A percentile compares a stretch with the other conserved stretches of the same genome.
Conservation (phyloP, 176 grass and related monocot species). For the Avena sativa region DNA sequence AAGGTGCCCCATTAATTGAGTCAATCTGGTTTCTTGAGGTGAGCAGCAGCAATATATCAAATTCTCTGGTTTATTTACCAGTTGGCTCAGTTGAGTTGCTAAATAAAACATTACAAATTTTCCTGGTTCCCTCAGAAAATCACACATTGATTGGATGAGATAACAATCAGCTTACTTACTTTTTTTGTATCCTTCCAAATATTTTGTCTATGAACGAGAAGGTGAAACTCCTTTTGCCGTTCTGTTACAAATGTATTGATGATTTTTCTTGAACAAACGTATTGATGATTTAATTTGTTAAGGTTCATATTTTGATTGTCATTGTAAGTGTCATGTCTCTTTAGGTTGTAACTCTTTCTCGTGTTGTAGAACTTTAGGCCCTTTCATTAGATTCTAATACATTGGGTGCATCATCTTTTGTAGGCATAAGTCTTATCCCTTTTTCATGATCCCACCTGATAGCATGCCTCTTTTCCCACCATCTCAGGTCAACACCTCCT, state of each 20-base stretch:
- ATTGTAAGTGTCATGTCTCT: background rate
- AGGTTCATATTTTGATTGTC: background rate
- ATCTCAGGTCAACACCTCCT: slow-evolving; percentile 73
- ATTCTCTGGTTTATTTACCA: background rate
- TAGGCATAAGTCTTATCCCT: background rate
- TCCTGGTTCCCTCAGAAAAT: background rate
- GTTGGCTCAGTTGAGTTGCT: background rate
- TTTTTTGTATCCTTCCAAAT: background rate
- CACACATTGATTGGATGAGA: background rate
- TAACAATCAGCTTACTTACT: background rate
- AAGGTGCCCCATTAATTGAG: background rate
- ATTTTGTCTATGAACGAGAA: background rate
- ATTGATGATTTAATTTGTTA: background rate
- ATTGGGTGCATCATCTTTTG: background rate
- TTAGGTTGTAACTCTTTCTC: background rate
- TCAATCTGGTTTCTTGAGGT: background rate
- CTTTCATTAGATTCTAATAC: background rate
- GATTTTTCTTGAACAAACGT: background rate
- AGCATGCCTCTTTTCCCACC: background rate
- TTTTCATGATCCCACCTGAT: background rate
- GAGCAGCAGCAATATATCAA: background rate
- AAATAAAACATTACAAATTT: background rate
- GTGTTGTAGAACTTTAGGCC: background rate
- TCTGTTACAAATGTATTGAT: background rate
- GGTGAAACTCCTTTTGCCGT: background rate